Base-by-base conservation (phyloP, 192 early-diverging fungal species). In the Coemansia sp. region DNA sequence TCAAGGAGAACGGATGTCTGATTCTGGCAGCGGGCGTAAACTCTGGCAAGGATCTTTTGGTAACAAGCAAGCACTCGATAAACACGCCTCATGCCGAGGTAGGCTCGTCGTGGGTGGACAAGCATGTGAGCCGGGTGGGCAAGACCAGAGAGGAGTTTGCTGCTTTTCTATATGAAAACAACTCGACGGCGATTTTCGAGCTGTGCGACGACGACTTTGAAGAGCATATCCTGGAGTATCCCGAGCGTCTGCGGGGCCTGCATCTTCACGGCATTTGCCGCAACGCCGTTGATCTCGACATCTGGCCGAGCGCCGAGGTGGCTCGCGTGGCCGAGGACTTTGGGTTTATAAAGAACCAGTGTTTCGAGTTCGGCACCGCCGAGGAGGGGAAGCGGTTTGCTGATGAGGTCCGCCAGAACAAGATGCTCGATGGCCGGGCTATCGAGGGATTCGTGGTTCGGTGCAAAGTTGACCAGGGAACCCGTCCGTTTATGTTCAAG, bases 1-100 rank as follows among this genome's bases (percentile, higher is more conserved):
- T 93, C 24, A 98, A 98, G 79, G 96, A 98, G 70, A 95, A 98
- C 68, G 96, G 96, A 11, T 98, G 95, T 68, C 89, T 98, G 61
- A 95, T 96, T 58, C 89, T 94, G 29, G 87, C 91, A 42, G 69
- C 90, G 3, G 88, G 85, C 0, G 47, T 87, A 22, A 85, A 90
- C 34, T 78, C 76, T 2, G 75, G 83, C 23, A 71, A 71, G 34
- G 65, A 82, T 16, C 71, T 95, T 22, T 36, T 98, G 34, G 93
- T 96, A 2, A 93, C 91, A 20, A 93, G 91, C 53, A 98, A 98
- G 78, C 95, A 98, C 67, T 60, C 71, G n/a, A 47, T 78, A 18
- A 60, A 62, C 56, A 60, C 71, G 13, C 64, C 48, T 42, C 78
- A 83, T 48, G 68, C 83, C 1, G 87, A 94, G 65, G 80, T 88